Conservation (phyloP, 2,329 filamentous ascomycete genomes). For the Pleomassaria siparia region DNA sequence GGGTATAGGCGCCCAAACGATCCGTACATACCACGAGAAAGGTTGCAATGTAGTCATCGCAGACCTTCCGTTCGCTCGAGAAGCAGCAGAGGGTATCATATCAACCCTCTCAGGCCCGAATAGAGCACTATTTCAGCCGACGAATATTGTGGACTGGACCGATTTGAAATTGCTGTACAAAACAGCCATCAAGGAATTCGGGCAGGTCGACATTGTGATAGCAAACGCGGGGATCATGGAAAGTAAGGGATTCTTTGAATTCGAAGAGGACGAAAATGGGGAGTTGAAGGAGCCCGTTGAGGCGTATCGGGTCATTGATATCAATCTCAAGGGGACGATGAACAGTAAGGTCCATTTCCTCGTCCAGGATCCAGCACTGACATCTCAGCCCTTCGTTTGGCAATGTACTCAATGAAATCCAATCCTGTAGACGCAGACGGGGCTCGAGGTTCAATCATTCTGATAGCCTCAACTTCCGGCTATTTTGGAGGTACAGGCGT, state of each 20-base stretch:
- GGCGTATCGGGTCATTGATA: conserved; percentile 34
- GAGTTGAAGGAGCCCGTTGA: conserved; percentile 30
- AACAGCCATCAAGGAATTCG: conserved; percentile 33
- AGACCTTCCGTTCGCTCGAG: conserved; percentile 28
- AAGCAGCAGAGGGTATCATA: conserved; percentile 33
- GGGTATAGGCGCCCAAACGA: conserved; percentile 47
- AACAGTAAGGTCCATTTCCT: conserved; percentile 40
- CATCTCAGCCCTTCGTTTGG: conserved; percentile 25
- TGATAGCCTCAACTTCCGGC: conserved; percentile 47
- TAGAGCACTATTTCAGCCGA: conserved; percentile 40
- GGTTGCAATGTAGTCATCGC: conserved; percentile 47
- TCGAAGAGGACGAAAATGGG: conserved; percentile 33
- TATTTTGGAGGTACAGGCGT: conserved; percentile 50
- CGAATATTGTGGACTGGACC: conserved; percentile 41
- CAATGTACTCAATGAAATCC: conserved; percentile 37
- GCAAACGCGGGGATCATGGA: conserved; percentile 50
- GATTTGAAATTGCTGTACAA: conserved; percentile 42
- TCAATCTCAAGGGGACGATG: conserved; percentile 50
- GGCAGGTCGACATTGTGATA: conserved; percentile 44
- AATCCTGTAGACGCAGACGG: conserved; percentile 28
- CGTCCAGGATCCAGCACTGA: not conserved
- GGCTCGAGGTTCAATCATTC: conserved; percentile 41
- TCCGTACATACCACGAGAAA: conserved; percentile 36
- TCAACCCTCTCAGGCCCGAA: conserved; percentile 24
- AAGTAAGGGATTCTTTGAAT: conserved; percentile 32